These are phyloP conservation scores for Solanum corneliomulleri DNA, from an alignment of 257 asterid genomes.

Conservation along the genomic window DNA sequence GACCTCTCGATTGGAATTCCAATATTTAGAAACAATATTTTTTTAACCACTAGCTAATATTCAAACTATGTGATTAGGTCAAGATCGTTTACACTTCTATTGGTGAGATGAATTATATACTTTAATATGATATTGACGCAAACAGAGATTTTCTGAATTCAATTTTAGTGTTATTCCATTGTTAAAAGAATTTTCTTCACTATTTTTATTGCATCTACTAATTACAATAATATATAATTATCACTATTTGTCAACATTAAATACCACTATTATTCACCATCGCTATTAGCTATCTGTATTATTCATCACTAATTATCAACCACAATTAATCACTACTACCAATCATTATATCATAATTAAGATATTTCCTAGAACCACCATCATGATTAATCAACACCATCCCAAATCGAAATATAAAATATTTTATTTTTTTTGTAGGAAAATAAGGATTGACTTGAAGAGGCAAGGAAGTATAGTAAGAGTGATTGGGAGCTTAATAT, in stretches of 20 bases:
- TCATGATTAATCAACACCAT: not conserved
- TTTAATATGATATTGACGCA: not conserved
- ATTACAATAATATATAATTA: too few relatives aligned
- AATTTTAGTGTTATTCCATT: too few relatives aligned
- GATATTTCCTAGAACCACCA: not conserved
- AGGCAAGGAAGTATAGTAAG: constrained; percentile 36
- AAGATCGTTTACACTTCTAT: not conserved
- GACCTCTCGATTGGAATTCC: too few relatives aligned
- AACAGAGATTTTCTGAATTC: not conserved
- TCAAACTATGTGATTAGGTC: not conserved
- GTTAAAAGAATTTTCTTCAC: not conserved
- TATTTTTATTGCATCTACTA: not conserved
- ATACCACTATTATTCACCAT: not conserved
- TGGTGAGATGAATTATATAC: too few relatives aligned
- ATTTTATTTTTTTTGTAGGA: constrained; percentile 4
- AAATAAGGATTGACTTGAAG: constrained; percentile 28
- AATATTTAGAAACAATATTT: too few relatives aligned
- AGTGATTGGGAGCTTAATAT: constrained; percentile 44
- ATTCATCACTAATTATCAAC: not conserved
- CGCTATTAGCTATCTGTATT: not conserved
- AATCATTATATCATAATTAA: not conserved
- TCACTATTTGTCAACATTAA: not conserved
- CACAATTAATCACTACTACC: not conserved
- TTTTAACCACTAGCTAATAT: not conserved
- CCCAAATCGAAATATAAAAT: not conserved